Percentiles rank a stretch among this genome's conserved stretches.
Evolutionary conservation across 1,284 basidiomycete genomes (phyloP).

Genomic region (Ceratorhiza oryzae-sativae): DNA sequence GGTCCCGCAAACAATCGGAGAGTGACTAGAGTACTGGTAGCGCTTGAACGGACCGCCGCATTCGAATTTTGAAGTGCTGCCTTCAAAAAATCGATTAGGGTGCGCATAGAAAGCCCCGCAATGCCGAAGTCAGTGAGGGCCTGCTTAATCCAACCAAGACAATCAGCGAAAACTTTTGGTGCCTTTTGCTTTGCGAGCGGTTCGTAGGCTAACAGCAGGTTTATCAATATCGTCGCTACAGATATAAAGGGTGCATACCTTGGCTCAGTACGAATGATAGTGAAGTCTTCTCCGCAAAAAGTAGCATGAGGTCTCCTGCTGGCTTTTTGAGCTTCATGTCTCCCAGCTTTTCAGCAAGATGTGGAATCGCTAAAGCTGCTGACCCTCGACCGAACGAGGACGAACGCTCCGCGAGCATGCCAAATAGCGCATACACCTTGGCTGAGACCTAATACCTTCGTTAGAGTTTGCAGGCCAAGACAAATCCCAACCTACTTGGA

Average conservation of each 20-base stretch:
- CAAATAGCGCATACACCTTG: slow-evolving; percentile 83
- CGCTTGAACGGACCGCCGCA: slow-evolving; percentile 90
- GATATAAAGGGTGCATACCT: slow-evolving; percentile 59
- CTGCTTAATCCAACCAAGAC: slow-evolving; percentile 87
- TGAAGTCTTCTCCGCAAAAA: slow-evolving; percentile 92
- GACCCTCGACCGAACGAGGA: slow-evolving; percentile 88
- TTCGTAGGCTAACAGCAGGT: slow-evolving; percentile 74
- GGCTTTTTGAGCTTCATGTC: slow-evolving; percentile 98
- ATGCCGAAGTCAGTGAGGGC: slow-evolving; percentile 94
- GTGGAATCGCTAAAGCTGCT: slow-evolving; percentile 82
- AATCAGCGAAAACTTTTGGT: slow-evolving; percentile 95
- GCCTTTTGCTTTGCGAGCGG: slow-evolving; percentile 94
- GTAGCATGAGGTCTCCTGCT: slow-evolving; percentile 84
- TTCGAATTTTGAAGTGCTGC: slow-evolving; percentile 90
- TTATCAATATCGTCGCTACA: slow-evolving; percentile 3
- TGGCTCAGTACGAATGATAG: slow-evolving; percentile 94
- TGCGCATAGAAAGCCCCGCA: slow-evolving; percentile 81
- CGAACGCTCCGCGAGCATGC: slow-evolving; percentile 75
- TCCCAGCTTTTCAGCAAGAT: slow-evolving; percentile 93
- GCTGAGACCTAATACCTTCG: slow-evolving; percentile 71
- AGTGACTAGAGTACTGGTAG: slow-evolving; percentile 93
- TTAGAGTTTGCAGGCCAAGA: slow-evolving; percentile 22
- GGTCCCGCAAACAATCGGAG: slow-evolving; percentile 91
- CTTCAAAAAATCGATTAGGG: slow-evolving; percentile 91
- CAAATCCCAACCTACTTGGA: slow-evolving; percentile 69